Base-by-base conservation (phyloP, 2,329 filamentous ascomycete species). In the Aureobasidium musti region DNA sequence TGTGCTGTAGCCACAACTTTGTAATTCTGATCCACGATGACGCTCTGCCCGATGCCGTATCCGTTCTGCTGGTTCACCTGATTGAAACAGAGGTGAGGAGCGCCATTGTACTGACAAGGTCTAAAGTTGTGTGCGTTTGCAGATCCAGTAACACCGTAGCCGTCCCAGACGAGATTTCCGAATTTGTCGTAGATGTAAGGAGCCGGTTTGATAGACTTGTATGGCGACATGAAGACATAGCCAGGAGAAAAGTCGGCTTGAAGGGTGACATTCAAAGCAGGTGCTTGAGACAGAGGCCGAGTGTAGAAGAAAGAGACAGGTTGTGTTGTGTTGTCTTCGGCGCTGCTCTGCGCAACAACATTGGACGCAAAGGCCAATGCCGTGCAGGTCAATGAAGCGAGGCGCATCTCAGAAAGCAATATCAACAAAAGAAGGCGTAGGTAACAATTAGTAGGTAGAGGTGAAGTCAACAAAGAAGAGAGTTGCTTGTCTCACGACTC, bases 21-120 rank as follows among this genome's bases (percentile, higher is more conserved):
- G 71, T 82, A 82, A 37, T 75, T 74, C 43, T 75, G 76, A 70
- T 82, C 78, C 74, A 82, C 75, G 65, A 82, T 81, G 10, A 82
- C 71, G 21, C 77, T 80, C 72, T 80, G 78, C 13, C 81, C 81
- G 43, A 78, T 74, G 14, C 75, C 80, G 66, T 81, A 82, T 53
- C 80, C 79, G 39, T 78, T 76, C 65, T 79, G 77, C 59, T 82
- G 79, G 41, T 75, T 75, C 14, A 78, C 80, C 69, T 80, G 78
- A 70, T 78, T 81, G 71, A 82, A 80, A 69, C 80, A 82, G 5
- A 82, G 71, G 67, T 82, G 81, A 50, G 78, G 73, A 54, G 72
- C 71, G 17, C 78, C 79, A 13, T 79, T 73, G 72, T 81, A 82
- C 39, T 76, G 68, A 72, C 81, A 82, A 10, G 80, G 78, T 61